Base-by-base conservation (phyloP, 495 filamentous ascomycete genomes). In the Diplogelasinospora grovesii region DNA sequence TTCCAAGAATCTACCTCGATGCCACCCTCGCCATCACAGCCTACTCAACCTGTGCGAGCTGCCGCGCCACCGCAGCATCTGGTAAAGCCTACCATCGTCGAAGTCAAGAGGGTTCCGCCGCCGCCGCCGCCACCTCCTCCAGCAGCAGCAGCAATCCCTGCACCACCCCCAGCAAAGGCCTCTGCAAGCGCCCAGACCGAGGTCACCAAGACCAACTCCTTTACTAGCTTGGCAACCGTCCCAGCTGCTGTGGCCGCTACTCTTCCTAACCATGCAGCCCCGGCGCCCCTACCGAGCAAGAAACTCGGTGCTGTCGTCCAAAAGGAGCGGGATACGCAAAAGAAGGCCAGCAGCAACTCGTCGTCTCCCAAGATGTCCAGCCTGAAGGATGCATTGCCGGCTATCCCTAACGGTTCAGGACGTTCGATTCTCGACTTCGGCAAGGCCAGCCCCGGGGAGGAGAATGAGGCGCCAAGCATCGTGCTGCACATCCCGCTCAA, bases 401-500 rank as follows among this genome's bases (percentile, higher is more conserved):
- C 65, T 9, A 41, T 69, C 13, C 62, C 65, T n/a, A 49, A 37
- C 39, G 54, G 49, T 8, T 38, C 55, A 22, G 67, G 63, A 39
- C 65, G 68, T 10, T 73, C 69, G 11, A 73, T 73, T 31, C 64
- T 73, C 21, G 69, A 73, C 43, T 73, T 73, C 32, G 69, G 69
- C 49, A 64, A 64, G 43, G 66, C 57, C 0, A 64, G 59, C 53
- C 59, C 64, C 52, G 51, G 76, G 59, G 52, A 76, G 26, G 75
- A 55, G 63, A 41, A 53, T 5, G 49, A 67, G 9, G 79, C 82
- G 16, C 85, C 88, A 2, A 94, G 82, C 32, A 93, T 98, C 43
- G 71, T 93, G 42, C 65, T 98, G 2, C 79, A 87, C 36, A 77
- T 98, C 41, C 79, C 86, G 1, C 64, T 98, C 26, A 83, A 22